Percentiles rank a stretch among this genome's conserved stretches.
Conservation (phyloP, 106 monocot genomes). For the Acanthochlamys bracteata region DNA sequence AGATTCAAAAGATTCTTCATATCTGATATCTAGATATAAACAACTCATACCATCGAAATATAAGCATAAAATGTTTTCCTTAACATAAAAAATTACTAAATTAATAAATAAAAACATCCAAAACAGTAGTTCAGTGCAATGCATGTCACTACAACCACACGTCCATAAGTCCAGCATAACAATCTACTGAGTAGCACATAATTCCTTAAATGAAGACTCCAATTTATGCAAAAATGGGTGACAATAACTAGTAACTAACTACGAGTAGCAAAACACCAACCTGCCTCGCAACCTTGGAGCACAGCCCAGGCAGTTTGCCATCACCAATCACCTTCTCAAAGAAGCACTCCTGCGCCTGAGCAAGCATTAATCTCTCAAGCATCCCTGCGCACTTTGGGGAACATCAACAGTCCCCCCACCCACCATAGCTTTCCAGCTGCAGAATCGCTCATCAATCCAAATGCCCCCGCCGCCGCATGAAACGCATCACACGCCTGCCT, state of each 20-base stretch:
- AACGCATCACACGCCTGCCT: constrained; percentile 43
- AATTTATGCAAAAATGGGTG: no score
- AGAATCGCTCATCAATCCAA: constrained; percentile 34
- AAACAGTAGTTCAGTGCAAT: no score
- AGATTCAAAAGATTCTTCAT: no score
- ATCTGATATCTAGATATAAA: no score
- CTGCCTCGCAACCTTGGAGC: constrained; percentile 51
- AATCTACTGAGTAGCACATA: no score
- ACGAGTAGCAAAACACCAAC: constrained; percentile 10
- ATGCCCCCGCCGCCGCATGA: constrained; percentile 50
- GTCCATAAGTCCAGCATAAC: no score
- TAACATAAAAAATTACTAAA: no score
- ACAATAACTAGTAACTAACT: background rate
- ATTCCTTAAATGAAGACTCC: no score
- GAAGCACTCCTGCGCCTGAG: constrained; percentile 75
- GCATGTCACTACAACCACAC: no score
- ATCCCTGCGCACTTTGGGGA: constrained; percentile 49
- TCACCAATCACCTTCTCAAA: constrained; percentile 56
- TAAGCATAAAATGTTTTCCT: no score
- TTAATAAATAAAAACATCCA: no score
- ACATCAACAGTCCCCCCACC: constrained; percentile 40
- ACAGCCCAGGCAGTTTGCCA: constrained; percentile 36
- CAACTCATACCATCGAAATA: no score
- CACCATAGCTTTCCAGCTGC: constrained; percentile 22
- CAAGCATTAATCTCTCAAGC: constrained; percentile 67